Evolutionary conservation across 352 stramenopile genomes (phyloP).

Genomic region (Hyaloperonospora arabidopsidis): DNA sequence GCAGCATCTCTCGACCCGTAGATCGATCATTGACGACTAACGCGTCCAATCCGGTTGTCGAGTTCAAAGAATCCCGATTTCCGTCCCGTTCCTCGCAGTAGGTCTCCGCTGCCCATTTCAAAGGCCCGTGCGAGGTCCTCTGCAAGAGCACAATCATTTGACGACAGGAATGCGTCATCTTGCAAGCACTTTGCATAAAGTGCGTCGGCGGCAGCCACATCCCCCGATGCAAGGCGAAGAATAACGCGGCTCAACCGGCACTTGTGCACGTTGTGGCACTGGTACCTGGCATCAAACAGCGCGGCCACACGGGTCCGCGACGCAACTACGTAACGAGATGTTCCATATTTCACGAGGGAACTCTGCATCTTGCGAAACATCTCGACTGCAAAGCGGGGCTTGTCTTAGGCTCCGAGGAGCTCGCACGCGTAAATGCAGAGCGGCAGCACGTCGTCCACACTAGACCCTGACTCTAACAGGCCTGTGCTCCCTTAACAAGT

Average conservation of each 20-base stretch:
- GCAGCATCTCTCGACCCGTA: conserved; percentile 26
- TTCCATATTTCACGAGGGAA: conserved; percentile 55
- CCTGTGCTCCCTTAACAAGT: conserved; percentile 52
- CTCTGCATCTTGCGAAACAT: conserved; percentile 69
- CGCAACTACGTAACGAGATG: conserved; percentile 37
- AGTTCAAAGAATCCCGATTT: conserved; percentile 71
- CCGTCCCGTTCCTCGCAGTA: conserved; percentile 60
- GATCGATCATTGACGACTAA: conserved; percentile 61
- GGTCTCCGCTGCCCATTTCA: conserved; percentile 69
- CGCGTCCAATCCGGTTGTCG: conserved; percentile 66
- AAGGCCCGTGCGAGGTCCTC: conserved; percentile 73
- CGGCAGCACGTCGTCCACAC: conserved; percentile 33
- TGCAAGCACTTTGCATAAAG: conserved; percentile 71
- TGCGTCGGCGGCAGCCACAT: conserved; percentile 65
- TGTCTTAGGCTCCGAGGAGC: conserved; percentile 69
- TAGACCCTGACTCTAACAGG: conserved; percentile 40
- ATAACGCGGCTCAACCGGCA: conserved; percentile 63
- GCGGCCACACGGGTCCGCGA: conserved; percentile 43
- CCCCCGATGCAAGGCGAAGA: conserved; percentile 42
- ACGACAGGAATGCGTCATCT: conserved; percentile 61
- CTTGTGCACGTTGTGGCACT: conserved; percentile 65
- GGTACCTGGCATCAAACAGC: conserved; percentile 59
- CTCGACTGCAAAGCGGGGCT: conserved; percentile 76
- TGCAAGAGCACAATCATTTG: conserved; percentile 65
- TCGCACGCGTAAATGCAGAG: conserved; percentile 64